phyloP scores from a whole-genome alignment of 495 filamentous ascomycete genomes.

The Aspergillus olivimuriae region DNA sequence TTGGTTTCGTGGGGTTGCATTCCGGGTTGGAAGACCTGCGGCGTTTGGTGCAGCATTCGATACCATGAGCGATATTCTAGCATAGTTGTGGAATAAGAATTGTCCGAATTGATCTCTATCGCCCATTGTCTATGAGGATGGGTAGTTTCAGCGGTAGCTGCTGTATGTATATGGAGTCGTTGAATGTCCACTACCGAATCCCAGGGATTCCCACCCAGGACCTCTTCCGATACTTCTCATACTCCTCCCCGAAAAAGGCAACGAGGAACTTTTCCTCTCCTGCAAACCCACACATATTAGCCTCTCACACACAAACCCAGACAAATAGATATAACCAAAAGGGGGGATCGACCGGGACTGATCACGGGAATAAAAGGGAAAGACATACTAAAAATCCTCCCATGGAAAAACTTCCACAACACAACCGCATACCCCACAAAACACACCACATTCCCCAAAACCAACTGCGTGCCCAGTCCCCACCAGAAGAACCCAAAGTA shows the following conservation, averaged over 20 bases:
- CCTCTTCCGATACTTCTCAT: constrained; percentile 60
- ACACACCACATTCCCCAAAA: constrained; percentile 78
- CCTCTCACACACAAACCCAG: background rate
- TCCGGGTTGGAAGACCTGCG: background rate
- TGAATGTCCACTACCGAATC: constrained; percentile 19
- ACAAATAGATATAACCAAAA: background rate
- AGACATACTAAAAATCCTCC: constrained; percentile 54
- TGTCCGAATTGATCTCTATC: too few species aligned
- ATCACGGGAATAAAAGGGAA: background rate
- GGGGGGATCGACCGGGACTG: background rate
- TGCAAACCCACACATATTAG: constrained; percentile 11
- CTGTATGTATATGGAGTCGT: too few species aligned
- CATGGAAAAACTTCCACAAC: constrained; percentile 77
- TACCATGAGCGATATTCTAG: constrained; percentile 7
- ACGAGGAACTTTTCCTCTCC: constrained; percentile 75
- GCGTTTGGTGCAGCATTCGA: constrained; percentile 9
- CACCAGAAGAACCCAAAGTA: constrained; percentile 99
- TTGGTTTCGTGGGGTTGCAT: background rate
- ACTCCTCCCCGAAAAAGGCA: constrained; percentile 79
- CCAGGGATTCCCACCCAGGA: constrained; percentile 77
- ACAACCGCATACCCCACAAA: constrained; percentile 65
- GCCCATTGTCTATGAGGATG: too few species aligned
- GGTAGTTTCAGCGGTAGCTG: too few species aligned
- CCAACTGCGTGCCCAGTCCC: constrained; percentile 88
- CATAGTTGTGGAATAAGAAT: constrained; percentile 1